Percentiles rank a stretch among this genome's conserved stretches.
Conservation (phyloP, 2,329 filamentous ascomycete species). For the Fusarium caatingaense region DNA sequence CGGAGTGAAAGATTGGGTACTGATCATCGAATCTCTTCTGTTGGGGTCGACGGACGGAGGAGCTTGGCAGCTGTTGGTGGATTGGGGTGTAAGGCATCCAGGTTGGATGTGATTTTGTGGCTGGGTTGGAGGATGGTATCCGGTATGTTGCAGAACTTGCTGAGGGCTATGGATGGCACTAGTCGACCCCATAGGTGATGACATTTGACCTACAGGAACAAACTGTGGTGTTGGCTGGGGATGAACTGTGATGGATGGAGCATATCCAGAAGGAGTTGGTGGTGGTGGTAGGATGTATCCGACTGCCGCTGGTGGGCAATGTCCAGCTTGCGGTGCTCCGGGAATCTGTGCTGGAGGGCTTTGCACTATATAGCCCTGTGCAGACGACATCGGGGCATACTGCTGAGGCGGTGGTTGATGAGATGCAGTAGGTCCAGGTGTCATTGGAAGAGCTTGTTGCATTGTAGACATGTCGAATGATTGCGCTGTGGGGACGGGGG, state of each 20-base stretch:
- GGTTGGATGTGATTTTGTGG: neutral
- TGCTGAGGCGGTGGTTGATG: neutral
- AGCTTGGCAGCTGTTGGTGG: neutral
- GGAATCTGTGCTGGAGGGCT: neutral
- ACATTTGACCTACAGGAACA: neutral
- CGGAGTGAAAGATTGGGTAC: neutral
- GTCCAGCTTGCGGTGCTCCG: neutral
- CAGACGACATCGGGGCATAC: neutral
- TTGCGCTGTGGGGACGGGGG: neutral
- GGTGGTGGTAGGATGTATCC: conserved; percentile 9
- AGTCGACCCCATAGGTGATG: neutral
- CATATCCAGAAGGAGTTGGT: neutral
- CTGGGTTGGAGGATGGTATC: neutral
- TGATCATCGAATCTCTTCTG: conserved; percentile 9
- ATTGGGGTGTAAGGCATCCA: neutral
- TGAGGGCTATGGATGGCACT: neutral
- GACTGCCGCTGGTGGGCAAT: neutral
- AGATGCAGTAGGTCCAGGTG: neutral
- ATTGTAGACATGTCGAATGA: conserved; percentile 29
- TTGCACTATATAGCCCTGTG: neutral
- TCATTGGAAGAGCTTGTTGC: conserved; percentile 25
- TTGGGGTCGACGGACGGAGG: neutral
- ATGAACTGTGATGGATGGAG: neutral
- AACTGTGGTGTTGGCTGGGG: neutral
- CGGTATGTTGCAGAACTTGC: neutral